Percentiles rank a stretch among this genome's conserved stretches.
Conservation (phyloP, 2,329 filamentous ascomycete genomes). For the Delphinella strobiligena region DNA sequence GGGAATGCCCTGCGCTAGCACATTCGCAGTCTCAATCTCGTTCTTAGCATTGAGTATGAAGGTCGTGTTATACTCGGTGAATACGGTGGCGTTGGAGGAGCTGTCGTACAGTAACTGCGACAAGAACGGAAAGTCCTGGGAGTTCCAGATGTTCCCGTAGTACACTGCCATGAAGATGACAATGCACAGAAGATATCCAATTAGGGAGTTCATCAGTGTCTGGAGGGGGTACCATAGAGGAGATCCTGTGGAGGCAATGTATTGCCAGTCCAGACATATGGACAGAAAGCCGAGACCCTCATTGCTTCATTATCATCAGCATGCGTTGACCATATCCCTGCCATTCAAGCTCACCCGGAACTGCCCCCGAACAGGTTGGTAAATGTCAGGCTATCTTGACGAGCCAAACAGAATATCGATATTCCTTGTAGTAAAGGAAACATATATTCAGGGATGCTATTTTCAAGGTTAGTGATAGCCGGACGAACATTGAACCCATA, state of each 20-base stretch:
- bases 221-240: slow-evolving; percentile 28
- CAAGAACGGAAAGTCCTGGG: slow-evolving; percentile 31
- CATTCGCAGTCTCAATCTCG: slow-evolving; percentile 24
- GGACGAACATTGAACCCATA: background rate
- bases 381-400: slow-evolving; percentile 30
- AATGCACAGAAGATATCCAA: slow-evolving; percentile 28
- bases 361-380: slow-evolving; percentile 41
- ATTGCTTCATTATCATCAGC: too few species aligned
- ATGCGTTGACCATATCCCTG: too few species aligned
- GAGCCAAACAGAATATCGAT: slow-evolving; percentile 35
- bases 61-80: slow-evolving; percentile 31
- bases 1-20: slow-evolving; percentile 29
- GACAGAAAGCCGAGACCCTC: slow-evolving; percentile 34
- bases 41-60: slow-evolving; percentile 28
- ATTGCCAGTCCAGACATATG: slow-evolving; percentile 34
- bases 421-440: slow-evolving; percentile 31
- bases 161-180: slow-evolving; percentile 28
- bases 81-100: slow-evolving; percentile 24
- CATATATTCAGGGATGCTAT: slow-evolving; percentile 36
- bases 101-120: slow-evolving; percentile 30
- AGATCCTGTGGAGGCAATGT: slow-evolving; percentile 24
- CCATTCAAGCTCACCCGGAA: too few species aligned
- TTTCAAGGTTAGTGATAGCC: background rate
- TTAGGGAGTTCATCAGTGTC: slow-evolving; percentile 26
- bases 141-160: slow-evolving; percentile 31